Evolutionary conservation across 768 basidiomycete genomes (phyloP), one percentile per base, ranked within the genome.

Genomic region (Pleurotus tuoliensis): DNA sequence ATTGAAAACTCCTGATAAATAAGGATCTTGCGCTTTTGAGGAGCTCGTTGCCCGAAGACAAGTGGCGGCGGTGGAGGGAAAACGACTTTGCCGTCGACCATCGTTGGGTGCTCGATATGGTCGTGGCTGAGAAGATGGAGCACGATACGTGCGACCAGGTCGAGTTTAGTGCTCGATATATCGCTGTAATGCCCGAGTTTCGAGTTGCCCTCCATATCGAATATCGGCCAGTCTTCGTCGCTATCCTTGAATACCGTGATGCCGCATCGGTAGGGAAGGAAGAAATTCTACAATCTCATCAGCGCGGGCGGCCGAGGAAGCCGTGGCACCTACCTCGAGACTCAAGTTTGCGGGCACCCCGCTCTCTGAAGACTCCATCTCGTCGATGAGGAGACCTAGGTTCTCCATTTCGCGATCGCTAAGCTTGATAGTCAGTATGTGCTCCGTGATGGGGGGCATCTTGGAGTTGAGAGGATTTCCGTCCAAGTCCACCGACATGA

Each of bases 1-100:
- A 59, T 59, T 0, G 56, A 40, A 12, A 51, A 59, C 16, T 59
- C 58, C 9, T 59, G 56, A 38, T 57, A 59, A 0, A 59, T 30
- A 0, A 59, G 38, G 0, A 59, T 22, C 24, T 59, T 59, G 7
- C 58, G 47, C 1, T 13, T 40, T 27, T 22, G 56, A 15, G 27
- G 37, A 43, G 34, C 11, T 2, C 12, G 22, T 5, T 47, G 22
- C 5, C 11, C 34, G 25, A 16, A 37, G 16, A 6, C 12, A 3
- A 20, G 8, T 9, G 40, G 40, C 1, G 48, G 13, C 2, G 30
- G 11, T 13, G 22, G 1, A 2, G 48, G 48, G 27, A 27, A 50
- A 5, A 50, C 27, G 12, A 50, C 12, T n/a, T 15, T 2, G 9
- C n/a, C 22, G 5, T 50, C 30, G 8, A 16, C 47, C 12, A 16